A percentile compares a stretch with the other conserved stretches of the same genome.
Conservation (phyloP, 2,329 filamentous ascomycete genomes). For the Nemania sp. region DNA sequence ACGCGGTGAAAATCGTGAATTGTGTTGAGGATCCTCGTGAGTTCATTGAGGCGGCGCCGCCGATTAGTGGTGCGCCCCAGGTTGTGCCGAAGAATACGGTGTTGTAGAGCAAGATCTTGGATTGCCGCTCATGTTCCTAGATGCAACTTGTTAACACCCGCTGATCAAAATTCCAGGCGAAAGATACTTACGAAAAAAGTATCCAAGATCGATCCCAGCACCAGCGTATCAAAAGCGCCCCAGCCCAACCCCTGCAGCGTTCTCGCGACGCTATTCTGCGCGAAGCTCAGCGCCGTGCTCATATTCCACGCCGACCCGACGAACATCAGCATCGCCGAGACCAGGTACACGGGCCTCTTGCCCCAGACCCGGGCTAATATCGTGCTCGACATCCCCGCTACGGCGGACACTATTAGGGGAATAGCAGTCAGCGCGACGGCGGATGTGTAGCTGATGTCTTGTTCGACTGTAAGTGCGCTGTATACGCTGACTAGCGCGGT, state of each 20-base stretch:
- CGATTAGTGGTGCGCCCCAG: conserved; percentile 58
- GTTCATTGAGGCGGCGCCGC: conserved; percentile 51
- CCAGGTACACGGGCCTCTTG: conserved; percentile 57
- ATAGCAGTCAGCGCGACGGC: conserved; percentile 55
- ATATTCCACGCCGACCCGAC: conserved; percentile 56
- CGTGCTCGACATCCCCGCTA: conserved; percentile 49
- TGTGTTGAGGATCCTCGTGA: conserved; percentile 49
- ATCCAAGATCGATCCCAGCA: conserved; percentile 57
- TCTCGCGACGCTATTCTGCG: conserved; percentile 54
- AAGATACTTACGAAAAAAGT: conserved; percentile 53
- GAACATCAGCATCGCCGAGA: conserved; percentile 50
- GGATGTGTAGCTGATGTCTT: conserved; percentile 51
- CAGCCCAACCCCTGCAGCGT: conserved; percentile 61
- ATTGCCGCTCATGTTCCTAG: conserved; percentile 57
- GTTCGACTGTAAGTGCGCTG: conserved; percentile 46
- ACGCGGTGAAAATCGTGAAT: conserved; percentile 55
- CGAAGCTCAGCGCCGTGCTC: conserved; percentile 45
- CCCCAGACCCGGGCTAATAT: conserved; percentile 52
- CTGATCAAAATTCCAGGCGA: conserved; percentile 29
- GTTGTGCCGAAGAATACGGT: conserved; percentile 50
- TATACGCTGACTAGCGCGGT: conserved; percentile 56
- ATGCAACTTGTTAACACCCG: conserved; percentile 23
- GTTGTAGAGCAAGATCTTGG: conserved; percentile 50
- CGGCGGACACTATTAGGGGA: conserved; percentile 54
- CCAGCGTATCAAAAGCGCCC: conserved; percentile 60